phyloP scores from a whole-genome alignment of 805 yeast genomes.

The Nakazawaea molendinolei region DNA sequence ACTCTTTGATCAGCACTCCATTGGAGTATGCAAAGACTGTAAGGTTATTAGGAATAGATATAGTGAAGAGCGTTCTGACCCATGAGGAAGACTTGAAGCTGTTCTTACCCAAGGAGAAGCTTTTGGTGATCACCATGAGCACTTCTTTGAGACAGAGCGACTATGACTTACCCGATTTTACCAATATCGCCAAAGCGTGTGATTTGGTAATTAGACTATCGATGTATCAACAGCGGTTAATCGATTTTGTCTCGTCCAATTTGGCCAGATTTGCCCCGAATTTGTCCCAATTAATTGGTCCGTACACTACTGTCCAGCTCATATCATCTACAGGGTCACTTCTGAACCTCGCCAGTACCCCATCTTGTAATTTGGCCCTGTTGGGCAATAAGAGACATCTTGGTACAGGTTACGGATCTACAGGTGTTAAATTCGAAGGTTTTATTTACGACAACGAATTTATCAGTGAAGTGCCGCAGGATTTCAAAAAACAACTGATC shows the following conservation, averaged over 20 bases:
- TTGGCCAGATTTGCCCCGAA: conserved; percentile 72
- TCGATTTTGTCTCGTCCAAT: conserved; percentile 48
- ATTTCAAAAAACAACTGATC: conserved; percentile 59
- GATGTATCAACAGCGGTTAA: conserved; percentile 34
- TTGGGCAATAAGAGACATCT: conserved; percentile 50
- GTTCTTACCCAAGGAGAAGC: conserved; percentile 54
- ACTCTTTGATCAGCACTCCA: conserved; percentile 53
- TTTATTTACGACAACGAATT: conserved; percentile 56
- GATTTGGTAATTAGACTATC: conserved; percentile 39
- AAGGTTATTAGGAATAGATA: conserved; percentile 41
- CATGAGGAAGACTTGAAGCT: conserved; percentile 26
- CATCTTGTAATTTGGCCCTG: conserved; percentile 80
- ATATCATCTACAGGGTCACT: conserved; percentile 67
- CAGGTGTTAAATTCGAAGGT: conserved; percentile 57
- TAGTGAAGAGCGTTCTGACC: conserved; percentile 21
- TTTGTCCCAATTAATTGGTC: conserved; percentile 62
- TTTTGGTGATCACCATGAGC: conserved; percentile 69
- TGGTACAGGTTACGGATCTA: conserved; percentile 30
- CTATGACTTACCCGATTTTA: conserved; percentile 17
- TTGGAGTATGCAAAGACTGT: conserved; percentile 53
- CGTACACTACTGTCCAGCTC: conserved; percentile 67
- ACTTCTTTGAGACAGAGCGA: conserved; percentile 42
- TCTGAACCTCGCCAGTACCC: conserved; percentile 54
- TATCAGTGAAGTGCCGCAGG: conserved; percentile 52
- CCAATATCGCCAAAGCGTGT: conserved; percentile 37